Percentiles rank a stretch among this genome's conserved stretches.
These are phyloP conservation scores for Ustilago nuda DNA, from an alignment of 1,284 basidiomycete species.

Conservation along the genomic window DNA sequence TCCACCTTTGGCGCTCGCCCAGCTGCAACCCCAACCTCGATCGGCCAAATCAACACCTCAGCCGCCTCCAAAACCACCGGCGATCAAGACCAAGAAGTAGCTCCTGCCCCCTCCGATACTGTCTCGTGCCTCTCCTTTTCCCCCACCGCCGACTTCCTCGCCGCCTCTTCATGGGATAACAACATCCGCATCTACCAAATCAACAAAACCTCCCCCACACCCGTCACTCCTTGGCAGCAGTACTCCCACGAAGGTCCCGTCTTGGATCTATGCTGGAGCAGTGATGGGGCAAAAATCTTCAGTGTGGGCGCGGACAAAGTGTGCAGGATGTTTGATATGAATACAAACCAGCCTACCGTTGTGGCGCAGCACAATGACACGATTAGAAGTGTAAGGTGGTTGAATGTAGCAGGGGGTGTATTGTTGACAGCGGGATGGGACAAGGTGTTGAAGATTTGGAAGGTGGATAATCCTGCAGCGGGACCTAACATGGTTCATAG, in stretches of 20 bases:
- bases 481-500: conserved; percentile 50
- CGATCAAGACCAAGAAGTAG: conserved; percentile 77
- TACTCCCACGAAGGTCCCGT: conserved; percentile 86
- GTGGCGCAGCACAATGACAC: conserved; percentile 87
- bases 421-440: conserved; percentile 91
- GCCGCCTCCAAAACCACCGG: conserved; percentile 52
- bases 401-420: conserved; percentile 78
- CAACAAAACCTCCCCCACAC: conserved; percentile 78
- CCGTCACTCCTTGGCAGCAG: conserved; percentile 72
- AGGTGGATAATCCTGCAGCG: conserved; percentile 55
- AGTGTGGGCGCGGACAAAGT: conserved; percentile 89
- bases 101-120: conserved; percentile 70
- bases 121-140: conserved; percentile 68
- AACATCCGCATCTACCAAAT: conserved; percentile 74
- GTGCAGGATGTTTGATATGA: conserved; percentile 82
- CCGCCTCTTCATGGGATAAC: conserved; percentile 70
- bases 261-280: conserved; percentile 84
- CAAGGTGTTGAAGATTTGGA: conserved; percentile 78
- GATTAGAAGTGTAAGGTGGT: conserved; percentile 80
- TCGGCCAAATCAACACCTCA: conserved; percentile 50
- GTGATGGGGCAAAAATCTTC: conserved; percentile 83
- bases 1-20: conserved; percentile 53
- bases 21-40: conserved; percentile 30
- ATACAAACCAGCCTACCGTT: conserved; percentile 75
- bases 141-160: conserved; percentile 70